These are phyloP conservation scores for Cercospora zeae-maydis DNA, from an alignment of 2,329 filamentous ascomycete species.

Conservation along the genomic window DNA sequence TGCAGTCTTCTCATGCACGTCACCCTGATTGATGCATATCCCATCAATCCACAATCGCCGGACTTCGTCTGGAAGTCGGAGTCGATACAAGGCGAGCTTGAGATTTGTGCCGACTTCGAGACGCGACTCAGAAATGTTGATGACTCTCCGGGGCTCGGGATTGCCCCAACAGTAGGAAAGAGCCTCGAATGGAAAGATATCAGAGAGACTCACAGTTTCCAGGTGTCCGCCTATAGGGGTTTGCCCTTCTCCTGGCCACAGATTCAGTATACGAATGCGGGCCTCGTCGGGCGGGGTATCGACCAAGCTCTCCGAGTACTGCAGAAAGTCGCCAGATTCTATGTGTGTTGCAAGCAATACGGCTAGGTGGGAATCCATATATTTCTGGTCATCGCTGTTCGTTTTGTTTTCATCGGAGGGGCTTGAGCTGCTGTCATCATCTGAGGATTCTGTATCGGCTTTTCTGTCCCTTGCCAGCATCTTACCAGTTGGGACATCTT, in stretches of 20 bases:
- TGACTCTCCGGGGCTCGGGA: not conserved
- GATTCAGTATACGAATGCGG: conserved; percentile 1
- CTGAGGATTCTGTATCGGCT: not conserved
- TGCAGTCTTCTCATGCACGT: conserved; percentile 6
- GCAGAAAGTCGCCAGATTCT: not conserved
- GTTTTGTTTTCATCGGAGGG: not conserved
- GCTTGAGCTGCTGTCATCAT: not conserved
- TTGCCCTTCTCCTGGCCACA: not conserved
- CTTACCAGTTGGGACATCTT: not conserved
- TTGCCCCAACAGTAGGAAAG: conserved; percentile 11
- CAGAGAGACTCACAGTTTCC: not conserved
- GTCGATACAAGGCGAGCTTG: conserved; percentile 4
- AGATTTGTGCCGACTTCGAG: conserved; percentile 6
- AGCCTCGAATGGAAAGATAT: conserved; percentile 2
- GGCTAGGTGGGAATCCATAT: not conserved
- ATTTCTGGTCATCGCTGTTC: too few species aligned
- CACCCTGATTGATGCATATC: conserved; percentile 18
- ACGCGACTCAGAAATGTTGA: not conserved
- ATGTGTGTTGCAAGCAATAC: not conserved
- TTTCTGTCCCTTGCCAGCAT: not conserved
- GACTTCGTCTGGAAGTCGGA: not conserved
- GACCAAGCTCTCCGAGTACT: not conserved
- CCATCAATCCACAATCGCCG: conserved; percentile 12
- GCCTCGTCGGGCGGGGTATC: not conserved
- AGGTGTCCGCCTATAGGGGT: conserved; percentile 1